Evolutionary conservation across 2,329 filamentous ascomycete species (phyloP).

Genomic region (Cryoendolithus antarcticus): DNA sequence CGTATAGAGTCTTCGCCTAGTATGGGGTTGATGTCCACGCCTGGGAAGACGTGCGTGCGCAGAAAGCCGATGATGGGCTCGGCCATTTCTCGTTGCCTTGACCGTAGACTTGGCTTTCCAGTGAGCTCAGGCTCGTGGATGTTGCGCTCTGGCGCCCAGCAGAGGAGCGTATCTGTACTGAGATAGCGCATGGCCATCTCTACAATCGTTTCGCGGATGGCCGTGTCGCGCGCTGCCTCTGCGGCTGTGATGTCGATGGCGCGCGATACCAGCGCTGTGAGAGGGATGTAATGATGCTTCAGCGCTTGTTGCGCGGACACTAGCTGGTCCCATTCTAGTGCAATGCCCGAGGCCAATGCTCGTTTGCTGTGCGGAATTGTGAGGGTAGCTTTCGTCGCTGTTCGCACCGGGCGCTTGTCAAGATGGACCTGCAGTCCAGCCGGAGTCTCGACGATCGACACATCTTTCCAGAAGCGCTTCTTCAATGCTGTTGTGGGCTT

Average conservation of each 20-base stretch:
- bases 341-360: conserved; percentile 72
- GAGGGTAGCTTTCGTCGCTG: conserved; percentile 59
- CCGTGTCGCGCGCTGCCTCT: conserved; percentile 40
- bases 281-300: conserved; percentile 74
- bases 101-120: conserved; percentile 44
- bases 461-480: conserved; percentile 83
- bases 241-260: conserved; percentile 68
- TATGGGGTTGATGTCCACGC: conserved; percentile 65
- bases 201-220: conserved; percentile 52
- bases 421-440: conserved; percentile 56
- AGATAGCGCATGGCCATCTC: conserved; percentile 70
- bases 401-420: conserved; percentile 67
- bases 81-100: conserved; percentile 58
- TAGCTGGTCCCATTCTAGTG: conserved; percentile 85
- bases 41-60: conserved; percentile 66
- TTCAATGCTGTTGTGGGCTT: conserved; percentile 41
- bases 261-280: conserved; percentile 74
- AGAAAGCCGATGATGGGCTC: conserved; percentile 61
- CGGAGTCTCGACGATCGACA: conserved; percentile 54
- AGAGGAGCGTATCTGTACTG: conserved; percentile 82
- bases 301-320: conserved; percentile 71
- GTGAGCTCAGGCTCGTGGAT: conserved; percentile 38
- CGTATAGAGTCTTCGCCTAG: conserved; percentile 67
- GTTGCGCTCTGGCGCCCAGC: conserved; percentile 59
- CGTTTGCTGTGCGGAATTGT: conserved; percentile 63